phyloP scores from a whole-genome alignment of 2,329 filamentous ascomycete genomes.

The Diaporthe longicolla region DNA sequence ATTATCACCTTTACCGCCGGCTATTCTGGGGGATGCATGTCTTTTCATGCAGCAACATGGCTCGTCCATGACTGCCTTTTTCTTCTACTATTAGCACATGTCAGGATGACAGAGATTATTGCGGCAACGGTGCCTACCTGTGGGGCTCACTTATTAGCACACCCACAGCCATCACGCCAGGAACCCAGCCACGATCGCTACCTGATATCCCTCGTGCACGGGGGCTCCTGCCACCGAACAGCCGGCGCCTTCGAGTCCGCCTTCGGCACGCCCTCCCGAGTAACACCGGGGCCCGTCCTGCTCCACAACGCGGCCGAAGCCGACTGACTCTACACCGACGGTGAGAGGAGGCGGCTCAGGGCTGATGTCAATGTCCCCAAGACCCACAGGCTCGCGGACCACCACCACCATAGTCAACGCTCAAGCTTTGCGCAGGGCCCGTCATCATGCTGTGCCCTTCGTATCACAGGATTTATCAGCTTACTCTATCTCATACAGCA shows the following conservation, averaged over 20 bases:
- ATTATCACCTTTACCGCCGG: neutral
- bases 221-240: neutral
- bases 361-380: neutral
- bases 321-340: neutral
- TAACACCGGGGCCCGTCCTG: neutral
- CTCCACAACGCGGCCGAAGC: neutral
- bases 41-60: neutral
- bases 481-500: neutral
- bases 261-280: conserved; percentile 1
- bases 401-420: too few species aligned
- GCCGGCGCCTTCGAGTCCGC: neutral
- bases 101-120: neutral
- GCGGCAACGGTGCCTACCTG: neutral
- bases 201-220: neutral
- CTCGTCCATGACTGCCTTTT: neutral
- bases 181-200: conserved; percentile 27
- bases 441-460: neutral
- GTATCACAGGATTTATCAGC: neutral
- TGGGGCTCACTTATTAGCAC: conserved; percentile 2
- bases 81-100: too few species aligned
- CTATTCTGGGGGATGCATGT: neutral
- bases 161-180: neutral
- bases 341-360: neutral
- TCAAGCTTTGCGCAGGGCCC: neutral
- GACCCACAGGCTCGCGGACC: too few species aligned